Conservation (phyloP, 2,329 filamentous ascomycete species). For the Fusarium proliferatum region DNA sequence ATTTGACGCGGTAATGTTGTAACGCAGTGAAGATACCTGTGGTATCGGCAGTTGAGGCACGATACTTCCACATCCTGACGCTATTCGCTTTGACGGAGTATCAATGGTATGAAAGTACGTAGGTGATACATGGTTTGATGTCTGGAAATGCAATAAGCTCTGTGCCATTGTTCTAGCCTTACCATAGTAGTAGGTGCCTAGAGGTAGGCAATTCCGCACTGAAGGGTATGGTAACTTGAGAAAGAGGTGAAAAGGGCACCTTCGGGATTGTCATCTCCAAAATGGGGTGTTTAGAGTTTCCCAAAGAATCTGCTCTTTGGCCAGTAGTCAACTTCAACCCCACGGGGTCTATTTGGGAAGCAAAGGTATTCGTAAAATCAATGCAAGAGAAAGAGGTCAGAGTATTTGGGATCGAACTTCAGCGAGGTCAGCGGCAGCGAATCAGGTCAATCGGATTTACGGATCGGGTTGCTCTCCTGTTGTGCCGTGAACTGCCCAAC, state of each 20-base stretch:
- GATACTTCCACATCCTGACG: too few relatives aligned
- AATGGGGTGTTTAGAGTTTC: not conserved
- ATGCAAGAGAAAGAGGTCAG: not conserved
- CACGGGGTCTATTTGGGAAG: not conserved
- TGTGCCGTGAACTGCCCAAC: not conserved
- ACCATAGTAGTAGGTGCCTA: not conserved
- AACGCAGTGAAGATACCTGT: not conserved
- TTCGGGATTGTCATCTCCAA: not conserved
- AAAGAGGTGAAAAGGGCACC: not conserved
- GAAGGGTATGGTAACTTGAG: not conserved
- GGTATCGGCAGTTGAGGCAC: not conserved
- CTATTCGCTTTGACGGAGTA: not conserved
- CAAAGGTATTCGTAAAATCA: not conserved
- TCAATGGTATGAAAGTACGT: not conserved
- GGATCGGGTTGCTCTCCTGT: not conserved
- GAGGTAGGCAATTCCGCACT: not conserved
- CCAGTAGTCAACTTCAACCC: not conserved
- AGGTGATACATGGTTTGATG: not conserved
- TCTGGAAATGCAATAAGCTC: fast-evolving
- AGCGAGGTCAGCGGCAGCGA: not conserved
- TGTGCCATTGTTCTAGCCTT: not conserved
- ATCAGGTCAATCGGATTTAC: not conserved
- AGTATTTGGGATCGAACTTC: not conserved
- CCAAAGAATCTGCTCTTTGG: too few relatives aligned
- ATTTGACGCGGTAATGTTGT: not conserved